These are phyloP conservation scores for Trichoderma simmonsii DNA, from an alignment of 2,329 filamentous ascomycete genomes.

Conservation along the genomic window DNA sequence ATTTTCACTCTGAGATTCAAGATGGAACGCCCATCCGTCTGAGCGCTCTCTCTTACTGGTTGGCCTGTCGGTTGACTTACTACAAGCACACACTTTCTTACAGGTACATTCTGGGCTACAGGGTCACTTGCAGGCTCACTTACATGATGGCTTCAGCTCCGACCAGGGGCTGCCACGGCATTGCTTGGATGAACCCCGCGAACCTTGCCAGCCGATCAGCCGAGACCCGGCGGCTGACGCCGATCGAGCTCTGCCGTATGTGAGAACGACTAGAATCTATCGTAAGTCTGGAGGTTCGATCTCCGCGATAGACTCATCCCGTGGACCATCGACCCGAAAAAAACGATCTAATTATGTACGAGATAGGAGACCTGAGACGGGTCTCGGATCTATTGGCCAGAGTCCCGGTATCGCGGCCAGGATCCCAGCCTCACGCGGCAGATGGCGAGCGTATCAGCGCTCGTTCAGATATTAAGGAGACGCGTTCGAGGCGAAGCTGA, in stretches of 20 bases:
- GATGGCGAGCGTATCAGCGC: neutral
- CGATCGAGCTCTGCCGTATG: neutral
- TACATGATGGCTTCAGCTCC: neutral
- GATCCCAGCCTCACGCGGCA: neutral
- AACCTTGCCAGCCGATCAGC: neutral
- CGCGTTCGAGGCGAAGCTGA: neutral
- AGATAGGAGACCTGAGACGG: neutral
- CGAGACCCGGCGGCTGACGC: neutral
- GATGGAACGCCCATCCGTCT: neutral
- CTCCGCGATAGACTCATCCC: neutral
- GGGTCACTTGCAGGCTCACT: neutral
- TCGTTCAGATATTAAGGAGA: neutral
- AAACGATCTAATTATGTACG: neutral
- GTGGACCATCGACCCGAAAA: neutral
- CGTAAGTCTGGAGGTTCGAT: neutral
- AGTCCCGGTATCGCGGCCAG: neutral
- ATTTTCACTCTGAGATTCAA: neutral
- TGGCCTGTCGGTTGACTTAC: neutral
- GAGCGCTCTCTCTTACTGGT: neutral
- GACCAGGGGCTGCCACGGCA: neutral
- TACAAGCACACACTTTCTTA: neutral
- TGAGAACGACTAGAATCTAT: neutral
- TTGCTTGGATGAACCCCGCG: neutral
- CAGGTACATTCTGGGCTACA: neutral
- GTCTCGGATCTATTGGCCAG: neutral